Evolutionary conservation across 176 grass and related monocot species (phyloP).

Genomic region (Musa troglodytarum): DNA sequence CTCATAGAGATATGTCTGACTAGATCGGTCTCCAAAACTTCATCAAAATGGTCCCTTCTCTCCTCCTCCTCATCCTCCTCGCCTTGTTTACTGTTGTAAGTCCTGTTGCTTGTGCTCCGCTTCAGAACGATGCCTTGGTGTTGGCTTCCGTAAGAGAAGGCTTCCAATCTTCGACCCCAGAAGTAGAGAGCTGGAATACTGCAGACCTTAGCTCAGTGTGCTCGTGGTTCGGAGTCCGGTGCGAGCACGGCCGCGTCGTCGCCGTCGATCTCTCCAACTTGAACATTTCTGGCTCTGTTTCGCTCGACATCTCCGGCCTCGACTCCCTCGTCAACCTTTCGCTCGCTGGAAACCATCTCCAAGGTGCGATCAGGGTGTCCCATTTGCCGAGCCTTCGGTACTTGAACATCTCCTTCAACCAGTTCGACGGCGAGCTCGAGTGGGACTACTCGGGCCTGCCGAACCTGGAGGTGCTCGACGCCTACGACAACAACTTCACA

Average conservation of each 20-base stretch:
- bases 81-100: conserved; percentile 1
- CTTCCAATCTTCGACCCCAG: conserved; percentile 25
- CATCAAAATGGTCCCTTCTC: neutral
- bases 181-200: conserved; percentile 44
- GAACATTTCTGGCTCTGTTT: conserved; percentile 54
- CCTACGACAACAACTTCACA: conserved; percentile 97
- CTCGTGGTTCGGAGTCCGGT: conserved; percentile 66
- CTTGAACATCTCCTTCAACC: conserved; percentile 68
- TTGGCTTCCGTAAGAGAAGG: conserved; percentile 43
- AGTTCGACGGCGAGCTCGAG: conserved; percentile 49
- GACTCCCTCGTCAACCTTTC: conserved; percentile 51
- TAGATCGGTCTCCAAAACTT: neutral
- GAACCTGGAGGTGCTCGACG: conserved; percentile 68
- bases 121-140: conserved; percentile 46
- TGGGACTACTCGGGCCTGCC: conserved; percentile 56
- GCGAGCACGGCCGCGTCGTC: conserved; percentile 48
- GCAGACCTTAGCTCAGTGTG: conserved; percentile 48
- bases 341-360: conserved; percentile 63
- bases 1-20: neutral
- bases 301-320: conserved; percentile 26
- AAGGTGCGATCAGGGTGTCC: conserved; percentile 27
- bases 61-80: conserved; percentile 8
- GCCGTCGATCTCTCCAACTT: conserved; percentile 55
- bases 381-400: conserved; percentile 36
- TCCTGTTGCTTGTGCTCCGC: conserved; percentile 2